phyloP scores from a whole-genome alignment of 108 stramenopile species.

The Skeletonema marinoi region DNA sequence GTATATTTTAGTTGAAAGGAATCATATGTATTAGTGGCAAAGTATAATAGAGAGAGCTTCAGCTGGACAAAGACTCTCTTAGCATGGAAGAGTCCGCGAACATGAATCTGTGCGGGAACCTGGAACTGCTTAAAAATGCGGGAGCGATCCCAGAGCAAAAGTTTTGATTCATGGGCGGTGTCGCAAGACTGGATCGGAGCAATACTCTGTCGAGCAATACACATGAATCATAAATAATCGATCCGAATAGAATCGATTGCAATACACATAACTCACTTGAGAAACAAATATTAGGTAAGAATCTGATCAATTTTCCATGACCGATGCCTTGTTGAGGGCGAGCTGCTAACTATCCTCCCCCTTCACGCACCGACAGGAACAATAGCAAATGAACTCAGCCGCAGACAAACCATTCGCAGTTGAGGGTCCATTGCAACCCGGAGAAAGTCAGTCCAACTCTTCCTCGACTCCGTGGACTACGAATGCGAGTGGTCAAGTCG shows the following conservation, averaged over 20 bases:
- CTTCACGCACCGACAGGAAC: background rate
- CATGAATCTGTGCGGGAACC: no score
- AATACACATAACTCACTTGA: background rate
- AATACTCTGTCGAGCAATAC: background rate
- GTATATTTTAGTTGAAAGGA: no score
- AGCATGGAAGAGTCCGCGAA: no score
- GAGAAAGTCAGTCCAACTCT: background rate
- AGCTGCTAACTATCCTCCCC: background rate
- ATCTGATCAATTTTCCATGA: background rate
- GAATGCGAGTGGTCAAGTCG: background rate
- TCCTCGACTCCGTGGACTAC: background rate
- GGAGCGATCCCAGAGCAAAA: background rate
- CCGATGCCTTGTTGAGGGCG: background rate
- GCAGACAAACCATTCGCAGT: background rate
- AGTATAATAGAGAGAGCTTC: no score
- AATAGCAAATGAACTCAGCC: background rate
- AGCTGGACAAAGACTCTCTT: no score
- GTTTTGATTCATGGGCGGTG: background rate
- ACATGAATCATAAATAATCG: background rate
- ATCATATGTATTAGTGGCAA: no score
- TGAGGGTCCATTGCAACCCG: background rate
- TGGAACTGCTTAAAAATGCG: background rate
- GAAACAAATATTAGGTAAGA: background rate
- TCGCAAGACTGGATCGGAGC: background rate
- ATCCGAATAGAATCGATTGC: background rate